Conservation (phyloP, 352 stramenopile species). For the Pelagophyceae sp. region DNA sequence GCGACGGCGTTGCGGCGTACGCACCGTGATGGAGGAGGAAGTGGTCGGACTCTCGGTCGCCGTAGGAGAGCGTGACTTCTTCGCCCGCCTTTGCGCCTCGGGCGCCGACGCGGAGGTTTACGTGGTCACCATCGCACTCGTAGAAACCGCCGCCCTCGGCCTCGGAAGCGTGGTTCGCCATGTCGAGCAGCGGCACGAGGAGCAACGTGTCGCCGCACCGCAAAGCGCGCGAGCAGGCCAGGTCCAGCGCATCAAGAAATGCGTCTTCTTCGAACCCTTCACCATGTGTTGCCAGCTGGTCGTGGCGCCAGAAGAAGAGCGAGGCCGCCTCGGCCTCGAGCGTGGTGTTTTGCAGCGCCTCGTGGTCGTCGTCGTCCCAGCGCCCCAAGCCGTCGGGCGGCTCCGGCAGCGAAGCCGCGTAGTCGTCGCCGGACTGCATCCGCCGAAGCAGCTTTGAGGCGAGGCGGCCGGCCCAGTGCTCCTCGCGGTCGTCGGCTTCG, state of each 20-base stretch:
- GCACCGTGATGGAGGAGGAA: conserved; percentile 41
- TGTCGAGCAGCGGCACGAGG: conserved; percentile 1
- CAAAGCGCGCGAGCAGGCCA: background rate
- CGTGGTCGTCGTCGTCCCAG: background rate
- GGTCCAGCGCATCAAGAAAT: background rate
- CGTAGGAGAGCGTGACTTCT: conserved; percentile 40
- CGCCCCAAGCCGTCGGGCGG: background rate
- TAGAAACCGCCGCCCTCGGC: background rate
- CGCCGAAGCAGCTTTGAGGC: background rate
- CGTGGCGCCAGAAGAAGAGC: conserved; percentile 1
- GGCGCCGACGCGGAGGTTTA: background rate
- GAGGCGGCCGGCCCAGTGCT: background rate
- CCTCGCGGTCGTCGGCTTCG: background rate
- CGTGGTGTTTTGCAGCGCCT: background rate
- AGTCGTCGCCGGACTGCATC: background rate
- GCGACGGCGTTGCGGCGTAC: no score
- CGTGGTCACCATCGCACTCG: background rate
- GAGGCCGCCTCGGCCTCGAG: background rate
- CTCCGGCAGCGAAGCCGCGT: background rate
- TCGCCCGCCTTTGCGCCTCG: conserved; percentile 18
- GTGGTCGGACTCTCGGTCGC: conserved; percentile 33
- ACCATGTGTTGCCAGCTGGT: background rate
- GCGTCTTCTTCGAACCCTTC: background rate
- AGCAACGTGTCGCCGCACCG: background rate
- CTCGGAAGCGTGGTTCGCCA: background rate